Percentiles rank a stretch among this genome's conserved stretches.
phyloP scores from a whole-genome alignment of 768 basidiomycete species.

The Paxillus rubicundulus region DNA sequence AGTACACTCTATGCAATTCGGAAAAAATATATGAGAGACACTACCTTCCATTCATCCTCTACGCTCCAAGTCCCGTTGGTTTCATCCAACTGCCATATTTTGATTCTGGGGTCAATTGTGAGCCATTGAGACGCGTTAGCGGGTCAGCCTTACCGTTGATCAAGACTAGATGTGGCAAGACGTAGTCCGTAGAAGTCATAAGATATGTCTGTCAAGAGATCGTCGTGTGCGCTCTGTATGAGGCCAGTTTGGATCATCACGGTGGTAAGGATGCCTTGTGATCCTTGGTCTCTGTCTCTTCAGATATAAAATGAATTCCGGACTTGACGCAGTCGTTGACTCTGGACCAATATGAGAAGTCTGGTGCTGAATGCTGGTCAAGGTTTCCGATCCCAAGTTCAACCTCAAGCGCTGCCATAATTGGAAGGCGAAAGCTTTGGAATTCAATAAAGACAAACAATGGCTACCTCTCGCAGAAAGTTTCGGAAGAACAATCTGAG shows the following conservation, averaged over 20 bases:
- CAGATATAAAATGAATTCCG: background rate
- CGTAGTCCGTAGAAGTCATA: conserved; percentile 90
- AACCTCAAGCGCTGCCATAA: conserved; percentile 1
- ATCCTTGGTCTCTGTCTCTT: no score
- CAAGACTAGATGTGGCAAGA: conserved; percentile 78
- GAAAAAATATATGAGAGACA: background rate
- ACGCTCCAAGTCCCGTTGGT: conserved; percentile 68
- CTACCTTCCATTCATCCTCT: conserved; percentile 90
- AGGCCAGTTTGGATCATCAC: conserved; percentile 77
- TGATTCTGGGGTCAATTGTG: conserved; percentile 49
- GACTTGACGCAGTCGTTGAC: background rate
- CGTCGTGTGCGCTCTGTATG: conserved; percentile 73
- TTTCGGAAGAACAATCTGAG: no score
- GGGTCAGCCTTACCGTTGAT: conserved; percentile 59
- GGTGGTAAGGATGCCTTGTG: background rate
- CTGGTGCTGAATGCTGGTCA: background rate
- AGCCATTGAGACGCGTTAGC: conserved; percentile 6
- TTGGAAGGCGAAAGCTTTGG: conserved; percentile 12
- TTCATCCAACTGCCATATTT: conserved; percentile 81
- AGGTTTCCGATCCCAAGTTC: background rate
- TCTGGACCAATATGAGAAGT: background rate
- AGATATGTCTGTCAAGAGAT: conserved; percentile 80
- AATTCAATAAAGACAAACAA: conserved; percentile 21
- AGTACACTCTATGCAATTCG: background rate
- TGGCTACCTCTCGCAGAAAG: no score